Base-by-base conservation (phyloP, 805 yeast genomes). In the Candida sphagnicola region DNA sequence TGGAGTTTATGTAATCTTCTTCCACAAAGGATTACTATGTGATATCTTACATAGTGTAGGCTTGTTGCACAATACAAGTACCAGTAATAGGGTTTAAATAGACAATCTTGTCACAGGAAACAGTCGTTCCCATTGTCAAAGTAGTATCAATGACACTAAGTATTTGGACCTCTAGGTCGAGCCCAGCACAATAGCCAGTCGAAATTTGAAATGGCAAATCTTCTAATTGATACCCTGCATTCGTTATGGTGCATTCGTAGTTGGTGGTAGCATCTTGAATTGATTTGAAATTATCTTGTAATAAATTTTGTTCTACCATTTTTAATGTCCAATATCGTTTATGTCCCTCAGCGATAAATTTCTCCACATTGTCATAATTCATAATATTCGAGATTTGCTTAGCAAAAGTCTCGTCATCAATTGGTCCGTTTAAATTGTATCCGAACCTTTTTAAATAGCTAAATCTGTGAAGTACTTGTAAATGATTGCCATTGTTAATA, bases 141-240 rank as follows among this genome's bases (percentile, higher is more conserved):
- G 51, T 50, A 6, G 40, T 30, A 11, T 46, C 42, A 8, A 32
- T 13, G 45, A 54, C 31, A 47, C 46, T 39, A 41, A 46, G 28
- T 10, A 76, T 52, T n/a, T 72, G 74, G 15, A 77, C 74, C 38
- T 68, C 75, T 10, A 72, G 47, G 16, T 66, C 73, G 23, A 73
- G 52, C 21, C 75, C 77, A 37, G 54, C 46, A 44, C 83, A 77
- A 49, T 62, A 75, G 0, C 68, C 82, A 28, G 56, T 56, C n/a
- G 64, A 64, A 1, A 72, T 32, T 2, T 47, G 53, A 4, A 41
- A 35, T n/a, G 39, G 35, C 11, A 41, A 16, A 1, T 54, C 59
- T 8, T 44, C 44, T 4, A 44, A 30, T 12, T 48, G 53, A 8
- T 59, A 53, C 10, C 67, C 65, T 2, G 43, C 44, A 14, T 46